Conservation (phyloP, 768 basidiomycete species). For the Hydnomerulius pinastri region DNA sequence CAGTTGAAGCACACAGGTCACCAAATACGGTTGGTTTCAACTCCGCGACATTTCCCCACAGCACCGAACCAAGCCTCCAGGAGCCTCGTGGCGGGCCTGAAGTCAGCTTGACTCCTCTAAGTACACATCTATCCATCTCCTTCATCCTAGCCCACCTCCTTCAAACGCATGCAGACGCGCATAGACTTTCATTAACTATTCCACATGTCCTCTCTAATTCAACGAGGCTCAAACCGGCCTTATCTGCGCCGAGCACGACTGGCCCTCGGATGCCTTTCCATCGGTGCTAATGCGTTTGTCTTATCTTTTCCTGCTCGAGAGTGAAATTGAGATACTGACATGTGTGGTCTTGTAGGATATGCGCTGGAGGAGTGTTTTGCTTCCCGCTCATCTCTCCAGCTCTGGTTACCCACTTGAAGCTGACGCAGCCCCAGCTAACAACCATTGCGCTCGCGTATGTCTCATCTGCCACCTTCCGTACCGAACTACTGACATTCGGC, state of each 20-base stretch:
- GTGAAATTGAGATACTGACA: neutral
- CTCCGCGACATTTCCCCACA: neutral
- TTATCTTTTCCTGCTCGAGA: neutral
- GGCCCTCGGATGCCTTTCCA: conserved; percentile 48
- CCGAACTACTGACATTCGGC: conserved; percentile 1
- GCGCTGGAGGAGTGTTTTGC: conserved; percentile 77
- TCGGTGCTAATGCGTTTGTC: conserved; percentile 65
- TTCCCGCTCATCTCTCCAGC: conserved; percentile 75
- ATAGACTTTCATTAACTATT: neutral
- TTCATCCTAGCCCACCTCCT: neutral
- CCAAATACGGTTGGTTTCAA: neutral
- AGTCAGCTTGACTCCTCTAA: neutral
- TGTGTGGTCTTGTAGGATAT: conserved; percentile 46
- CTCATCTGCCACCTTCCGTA: conserved; percentile 31
- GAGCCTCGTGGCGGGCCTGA: neutral
- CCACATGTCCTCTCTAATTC: conserved; percentile 16
- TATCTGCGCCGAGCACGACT: conserved; percentile 27
- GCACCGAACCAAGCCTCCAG: neutral
- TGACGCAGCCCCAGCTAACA: conserved; percentile 77
- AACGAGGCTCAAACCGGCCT: conserved; percentile 5
- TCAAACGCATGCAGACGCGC: conserved; percentile 1
- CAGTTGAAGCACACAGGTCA: too few relatives aligned
- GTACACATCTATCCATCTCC: neutral
- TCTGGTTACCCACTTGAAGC: conserved; percentile 56
- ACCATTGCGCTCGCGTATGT: conserved; percentile 76